These are phyloP conservation scores for Fusarium globosum DNA, from an alignment of 2,329 filamentous ascomycete species.

Conservation along the genomic window DNA sequence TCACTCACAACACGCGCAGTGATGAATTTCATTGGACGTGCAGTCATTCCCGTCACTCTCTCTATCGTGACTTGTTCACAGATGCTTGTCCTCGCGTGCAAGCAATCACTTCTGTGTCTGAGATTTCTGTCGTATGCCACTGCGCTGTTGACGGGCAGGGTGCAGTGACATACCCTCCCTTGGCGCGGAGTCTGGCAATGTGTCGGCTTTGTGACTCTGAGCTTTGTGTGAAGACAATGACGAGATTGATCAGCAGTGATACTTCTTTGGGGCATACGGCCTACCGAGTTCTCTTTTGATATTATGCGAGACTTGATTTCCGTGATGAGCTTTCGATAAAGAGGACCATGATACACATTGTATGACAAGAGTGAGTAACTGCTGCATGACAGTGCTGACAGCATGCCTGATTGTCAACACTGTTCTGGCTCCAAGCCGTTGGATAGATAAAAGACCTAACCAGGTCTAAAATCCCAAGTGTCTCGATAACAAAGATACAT, in stretches of 20 bases:
- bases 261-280: fast-evolving
- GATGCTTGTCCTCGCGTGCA: neutral
- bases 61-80: neutral
- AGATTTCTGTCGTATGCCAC: neutral
- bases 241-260: fast-evolving
- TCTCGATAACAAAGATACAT: fast-evolving
- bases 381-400: neutral
- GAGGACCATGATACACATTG: fast-evolving
- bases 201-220: fast-evolving
- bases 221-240: fast-evolving
- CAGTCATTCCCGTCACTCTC: neutral
- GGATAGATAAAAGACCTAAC: neutral
- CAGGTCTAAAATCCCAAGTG: fast-evolving
- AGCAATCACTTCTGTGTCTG: no score
- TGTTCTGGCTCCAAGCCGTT: no score
- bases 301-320: fast-evolving
- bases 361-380: fast-evolving
- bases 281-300: fast-evolving
- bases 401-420: fast-evolving
- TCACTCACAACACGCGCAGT: neutral
- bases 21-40: neutral
- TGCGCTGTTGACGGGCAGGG: fast-evolving
- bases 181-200: fast-evolving
- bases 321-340: neutral
- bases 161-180: neutral